A percentile compares a stretch with the other conserved stretches of the same genome.
Conservation (phyloP, 2,329 filamentous ascomycete species). For the Curvularia spicifera region DNA sequence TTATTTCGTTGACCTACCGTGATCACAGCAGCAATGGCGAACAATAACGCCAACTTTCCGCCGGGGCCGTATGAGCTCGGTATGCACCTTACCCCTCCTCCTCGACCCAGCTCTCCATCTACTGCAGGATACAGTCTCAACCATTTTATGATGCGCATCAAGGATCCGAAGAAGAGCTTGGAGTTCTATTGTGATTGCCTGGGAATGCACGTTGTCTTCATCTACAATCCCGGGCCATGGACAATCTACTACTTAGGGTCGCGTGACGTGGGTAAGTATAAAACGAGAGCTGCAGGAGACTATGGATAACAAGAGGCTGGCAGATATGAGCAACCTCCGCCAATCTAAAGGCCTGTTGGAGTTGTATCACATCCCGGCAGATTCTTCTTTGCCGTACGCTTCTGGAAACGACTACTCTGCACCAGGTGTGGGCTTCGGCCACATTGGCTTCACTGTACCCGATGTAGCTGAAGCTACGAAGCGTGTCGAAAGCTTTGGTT, state of each 20-base stretch:
- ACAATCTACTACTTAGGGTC: constrained; percentile 47
- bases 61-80: constrained; percentile 28
- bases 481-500: constrained; percentile 31
- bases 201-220: constrained; percentile 45
- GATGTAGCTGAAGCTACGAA: constrained; percentile 36
- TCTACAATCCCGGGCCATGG: constrained; percentile 44
- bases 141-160: constrained; percentile 46
- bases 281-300: not conserved
- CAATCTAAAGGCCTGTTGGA: constrained; percentile 40
- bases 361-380: constrained; percentile 42
- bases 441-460: constrained; percentile 47
- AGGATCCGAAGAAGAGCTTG: constrained; percentile 35
- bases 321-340: constrained; percentile 28
- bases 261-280: constrained; percentile 27
- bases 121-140: constrained; percentile 40
- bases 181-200: constrained; percentile 46
- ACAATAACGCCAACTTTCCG: constrained; percentile 30
- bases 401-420: constrained; percentile 38
- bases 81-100: constrained; percentile 35
- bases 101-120: constrained; percentile 33
- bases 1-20: not conserved
- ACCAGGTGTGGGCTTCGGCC: constrained; percentile 39
- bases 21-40: constrained; percentile 8
- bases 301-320: not conserved
- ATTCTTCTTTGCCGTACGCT: constrained; percentile 27